These are phyloP conservation scores for Entonaema liquescens DNA, from an alignment of 495 filamentous ascomycete species.

Conservation along the genomic window DNA sequence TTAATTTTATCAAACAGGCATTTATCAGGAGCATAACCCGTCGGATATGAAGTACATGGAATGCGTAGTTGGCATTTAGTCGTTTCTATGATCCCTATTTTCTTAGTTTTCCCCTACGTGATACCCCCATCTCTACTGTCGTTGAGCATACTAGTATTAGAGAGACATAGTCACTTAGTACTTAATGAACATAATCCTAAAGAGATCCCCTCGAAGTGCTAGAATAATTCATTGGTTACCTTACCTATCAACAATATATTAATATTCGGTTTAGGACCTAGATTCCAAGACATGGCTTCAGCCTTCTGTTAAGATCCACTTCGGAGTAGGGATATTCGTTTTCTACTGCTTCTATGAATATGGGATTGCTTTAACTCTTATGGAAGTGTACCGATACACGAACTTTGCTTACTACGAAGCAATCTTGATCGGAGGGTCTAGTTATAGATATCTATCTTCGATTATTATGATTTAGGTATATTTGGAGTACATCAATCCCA, in stretches of 20 bases:
- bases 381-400: no score
- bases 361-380: no score
- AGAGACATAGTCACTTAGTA: constrained; percentile 23
- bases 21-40: constrained; percentile 18
- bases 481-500: neutral
- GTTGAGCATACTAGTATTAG: constrained; percentile 23
- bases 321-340: no score
- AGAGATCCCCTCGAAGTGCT: neutral
- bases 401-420: no score
- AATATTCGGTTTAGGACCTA: neutral
- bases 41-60: constrained; percentile 13
- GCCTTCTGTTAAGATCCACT: no score
- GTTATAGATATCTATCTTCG: no score
- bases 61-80: constrained; percentile 17
- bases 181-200: constrained; percentile 29
- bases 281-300: no score
- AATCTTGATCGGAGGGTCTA: no score
- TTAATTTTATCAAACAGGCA: constrained; percentile 25
- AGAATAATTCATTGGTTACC: neutral
- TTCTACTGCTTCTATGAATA: no score
- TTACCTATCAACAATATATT: neutral
- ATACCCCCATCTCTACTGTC: constrained; percentile 42
- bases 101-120: constrained; percentile 22
- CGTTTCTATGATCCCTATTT: constrained; percentile 9
- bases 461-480: no score